A percentile compares a stretch with the other conserved stretches of the same genome.
These are phyloP conservation scores for Fusarium phyllophilum DNA, from an alignment of 2,329 filamentous ascomycete species.

Conservation along the genomic window DNA sequence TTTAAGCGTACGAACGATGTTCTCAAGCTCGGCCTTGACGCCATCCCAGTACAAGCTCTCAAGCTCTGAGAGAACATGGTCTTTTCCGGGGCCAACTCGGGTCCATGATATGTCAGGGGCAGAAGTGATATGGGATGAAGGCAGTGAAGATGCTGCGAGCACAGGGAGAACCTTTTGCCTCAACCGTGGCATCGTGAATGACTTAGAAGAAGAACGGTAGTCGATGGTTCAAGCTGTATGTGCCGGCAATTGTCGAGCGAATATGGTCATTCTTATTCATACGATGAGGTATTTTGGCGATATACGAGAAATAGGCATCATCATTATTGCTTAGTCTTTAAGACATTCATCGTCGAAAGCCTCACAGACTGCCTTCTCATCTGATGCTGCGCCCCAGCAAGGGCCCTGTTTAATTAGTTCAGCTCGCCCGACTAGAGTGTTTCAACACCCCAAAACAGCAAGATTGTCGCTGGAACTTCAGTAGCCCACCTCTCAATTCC, in stretches of 20 bases:
- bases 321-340: background rate
- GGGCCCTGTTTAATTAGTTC: conserved; percentile 11
- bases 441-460: conserved; percentile 21
- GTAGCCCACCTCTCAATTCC: conserved; percentile 17
- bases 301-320: background rate
- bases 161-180: conserved; percentile 24
- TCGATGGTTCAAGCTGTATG: background rate
- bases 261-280: background rate
- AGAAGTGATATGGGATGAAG: conserved; percentile 24
- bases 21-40: conserved; percentile 36
- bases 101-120: conserved; percentile 30
- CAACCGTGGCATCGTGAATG: conserved; percentile 24
- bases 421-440: conserved; percentile 23
- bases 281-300: background rate
- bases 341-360: background rate
- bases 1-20: conserved; percentile 38
- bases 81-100: conserved; percentile 15
- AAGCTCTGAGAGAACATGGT: conserved; percentile 30
- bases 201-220: background rate
- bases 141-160: conserved; percentile 9
- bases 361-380: conserved; percentile 15
- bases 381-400: conserved; percentile 28
- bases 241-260: background rate
- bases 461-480: conserved; percentile 3
- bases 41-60: conserved; percentile 37